Conservation (phyloP, 352 stramenopile species). For the Thraustotheca clavata region DNA sequence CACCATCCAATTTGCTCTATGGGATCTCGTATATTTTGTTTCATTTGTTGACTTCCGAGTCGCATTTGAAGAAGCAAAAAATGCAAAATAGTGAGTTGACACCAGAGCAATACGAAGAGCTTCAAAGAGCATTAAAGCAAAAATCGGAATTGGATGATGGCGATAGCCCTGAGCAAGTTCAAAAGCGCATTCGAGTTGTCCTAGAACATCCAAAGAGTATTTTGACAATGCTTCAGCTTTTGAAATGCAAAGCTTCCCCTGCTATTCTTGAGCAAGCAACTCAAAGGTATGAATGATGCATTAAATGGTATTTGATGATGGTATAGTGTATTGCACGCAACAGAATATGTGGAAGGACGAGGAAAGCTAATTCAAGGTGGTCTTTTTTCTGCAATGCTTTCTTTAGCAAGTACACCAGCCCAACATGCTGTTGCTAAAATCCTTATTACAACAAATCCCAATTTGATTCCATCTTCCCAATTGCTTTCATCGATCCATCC, state of each 20-base stretch:
- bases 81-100: constrained; percentile 96
- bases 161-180: constrained; percentile 69
- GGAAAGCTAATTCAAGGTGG: constrained; percentile 72
- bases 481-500: constrained; percentile 71
- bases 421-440: constrained; percentile 93
- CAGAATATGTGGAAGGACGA: constrained; percentile 50
- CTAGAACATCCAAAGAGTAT: constrained; percentile 29
- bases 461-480: constrained; percentile 71
- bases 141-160: constrained; percentile 91
- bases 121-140: constrained; percentile 90
- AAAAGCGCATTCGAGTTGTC: constrained; percentile 36
- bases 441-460: constrained; percentile 95
- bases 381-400: constrained; percentile 65
- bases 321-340: constrained; percentile 55
- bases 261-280: constrained; percentile 17
- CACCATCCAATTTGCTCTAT: constrained; percentile 84
- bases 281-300: constrained; percentile 22
- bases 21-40: constrained; percentile 92
- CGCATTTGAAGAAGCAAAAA: constrained; percentile 92
- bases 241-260: constrained; percentile 54
- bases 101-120: constrained; percentile 96
- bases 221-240: constrained; percentile 65
- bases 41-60: constrained; percentile 88
- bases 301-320: constrained; percentile 34
- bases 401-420: constrained; percentile 53